Base-by-base conservation (phyloP, 2,329 filamentous ascomycete genomes). In the Ciborinia camelliae region DNA sequence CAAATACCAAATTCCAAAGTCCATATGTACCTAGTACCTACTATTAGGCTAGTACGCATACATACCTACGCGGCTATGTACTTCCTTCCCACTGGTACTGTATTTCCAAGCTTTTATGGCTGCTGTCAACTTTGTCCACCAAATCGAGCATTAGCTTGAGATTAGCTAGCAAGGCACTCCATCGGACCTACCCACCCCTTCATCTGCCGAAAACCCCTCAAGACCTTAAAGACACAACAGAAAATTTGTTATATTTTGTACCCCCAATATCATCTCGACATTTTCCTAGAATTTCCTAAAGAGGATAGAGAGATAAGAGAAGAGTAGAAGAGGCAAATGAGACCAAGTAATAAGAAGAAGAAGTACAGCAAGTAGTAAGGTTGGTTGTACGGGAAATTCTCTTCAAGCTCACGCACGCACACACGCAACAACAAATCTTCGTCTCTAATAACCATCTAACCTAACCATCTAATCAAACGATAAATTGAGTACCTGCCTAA, bases 191-290 rank as follows among this genome's bases (percentile, higher is more conserved):
- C 43, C 32, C 18, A n/a, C 54, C 28, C 54, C 39, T 58, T 58
- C 54, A 58, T 58, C 39, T 58, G 54, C 39, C 54, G 54, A 58
- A 41, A 41, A 12, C 54, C 39, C 54, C 39, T 58, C 54, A 45
- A n/a, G 30, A 45, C 28, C 32, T 58, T 9, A 15, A 15, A 58
- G 20, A 45, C 39, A 58, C 39, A n/a, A 43, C 39, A 45, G 39
- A 32, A 45, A 10, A 41, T 15, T 26, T 37, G 10, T 23, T 32
- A 1, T 30, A 1, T 15, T 57, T n/a, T 41, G 39, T 41, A 18
- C 39, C 5, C 18, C 39, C 39, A 3, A 15, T 41, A 41, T 41
- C 39, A 41, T 41, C 39, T 41, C 39, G 39, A 41, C 5, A 18
- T 3, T 41, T 18, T 28, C 20, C 15, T 15, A 39, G 14, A 30